Conservation (phyloP, 768 basidiomycete genomes). For the Boletus vinaceobasis region DNA sequence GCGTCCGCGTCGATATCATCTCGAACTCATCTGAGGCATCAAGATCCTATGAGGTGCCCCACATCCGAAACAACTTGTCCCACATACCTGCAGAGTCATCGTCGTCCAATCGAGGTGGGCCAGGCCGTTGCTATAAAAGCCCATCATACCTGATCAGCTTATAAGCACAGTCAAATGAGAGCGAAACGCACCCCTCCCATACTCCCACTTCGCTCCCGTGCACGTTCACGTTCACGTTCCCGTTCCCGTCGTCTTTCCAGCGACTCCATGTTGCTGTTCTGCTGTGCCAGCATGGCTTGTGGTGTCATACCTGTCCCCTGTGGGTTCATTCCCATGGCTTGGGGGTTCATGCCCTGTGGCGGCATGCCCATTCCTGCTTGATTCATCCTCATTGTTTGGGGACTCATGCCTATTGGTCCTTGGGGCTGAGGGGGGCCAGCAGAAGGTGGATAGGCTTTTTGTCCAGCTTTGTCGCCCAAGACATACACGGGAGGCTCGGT, state of each 20-base stretch:
- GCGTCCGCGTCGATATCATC: slow-evolving; percentile 65
- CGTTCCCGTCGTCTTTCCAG: slow-evolving; percentile 62
- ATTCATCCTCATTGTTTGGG: slow-evolving; percentile 24
- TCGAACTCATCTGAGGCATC: slow-evolving; percentile 56
- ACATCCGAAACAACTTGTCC: slow-evolving; percentile 1
- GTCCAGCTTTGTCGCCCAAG: slow-evolving; percentile 67
- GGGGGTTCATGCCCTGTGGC: slow-evolving; percentile 26
- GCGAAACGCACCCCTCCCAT: slow-evolving; percentile 37
- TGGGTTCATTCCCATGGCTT: slow-evolving; percentile 20
- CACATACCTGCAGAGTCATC: slow-evolving; percentile 63
- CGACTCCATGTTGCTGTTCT: slow-evolving; percentile 68
- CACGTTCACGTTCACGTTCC: slow-evolving; percentile 61
- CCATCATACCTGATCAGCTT: background rate
- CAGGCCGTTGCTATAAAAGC: slow-evolving; percentile 27
- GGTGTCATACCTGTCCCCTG: slow-evolving; percentile 31
- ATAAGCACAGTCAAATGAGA: background rate
- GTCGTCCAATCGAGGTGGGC: slow-evolving; percentile 40
- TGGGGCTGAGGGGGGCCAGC: slow-evolving; percentile 31
- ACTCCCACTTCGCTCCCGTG: slow-evolving; percentile 44
- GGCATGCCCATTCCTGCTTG: slow-evolving; percentile 23
- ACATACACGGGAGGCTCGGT: slow-evolving; percentile 70
- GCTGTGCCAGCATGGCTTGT: slow-evolving; percentile 70
- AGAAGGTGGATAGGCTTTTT: slow-evolving; percentile 50
- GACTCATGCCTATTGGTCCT: slow-evolving; percentile 25
- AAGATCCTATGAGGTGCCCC: background rate